Percentiles rank a stretch among this genome's conserved stretches.
phyloP scores from a whole-genome alignment of 2,329 filamentous ascomycete species.

The Massarina eburnea region DNA sequence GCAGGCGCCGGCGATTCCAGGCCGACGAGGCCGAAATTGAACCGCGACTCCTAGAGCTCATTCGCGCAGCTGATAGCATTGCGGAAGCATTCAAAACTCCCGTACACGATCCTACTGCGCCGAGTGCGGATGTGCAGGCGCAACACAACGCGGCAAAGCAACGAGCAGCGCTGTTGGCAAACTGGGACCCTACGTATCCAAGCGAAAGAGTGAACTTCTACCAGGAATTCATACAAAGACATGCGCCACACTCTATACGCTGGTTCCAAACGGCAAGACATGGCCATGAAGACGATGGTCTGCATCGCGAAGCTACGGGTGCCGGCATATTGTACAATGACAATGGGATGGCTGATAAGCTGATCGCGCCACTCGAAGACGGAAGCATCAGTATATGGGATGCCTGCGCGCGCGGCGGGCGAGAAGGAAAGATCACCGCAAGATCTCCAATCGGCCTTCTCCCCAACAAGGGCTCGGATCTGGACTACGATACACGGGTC shows the following conservation, averaged over 20 bases:
- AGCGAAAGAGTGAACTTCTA: slow-evolving; percentile 80
- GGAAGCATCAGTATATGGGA: slow-evolving; percentile 90
- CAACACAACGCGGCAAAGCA: slow-evolving; percentile 41
- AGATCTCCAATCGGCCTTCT: slow-evolving; percentile 69
- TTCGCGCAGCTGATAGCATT: slow-evolving; percentile 44
- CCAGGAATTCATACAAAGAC: slow-evolving; percentile 81
- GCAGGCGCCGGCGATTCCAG: slow-evolving; percentile 54
- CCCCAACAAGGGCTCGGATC: slow-evolving; percentile 53
- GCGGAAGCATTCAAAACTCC: slow-evolving; percentile 24
- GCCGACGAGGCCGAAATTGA: slow-evolving; percentile 35
- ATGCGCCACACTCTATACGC: slow-evolving; percentile 70
- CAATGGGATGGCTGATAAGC: slow-evolving; percentile 57
- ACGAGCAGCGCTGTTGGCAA: slow-evolving; percentile 64
- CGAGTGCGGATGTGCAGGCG: slow-evolving; percentile 34
- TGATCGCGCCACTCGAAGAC: slow-evolving; percentile 80
- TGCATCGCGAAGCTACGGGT: slow-evolving; percentile 69
- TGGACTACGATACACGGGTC: slow-evolving; percentile 49
- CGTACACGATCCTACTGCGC: slow-evolving; percentile 27
- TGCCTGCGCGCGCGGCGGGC: slow-evolving; percentile 51
- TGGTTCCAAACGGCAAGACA: slow-evolving; percentile 70
- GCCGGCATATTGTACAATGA: slow-evolving; percentile 65
- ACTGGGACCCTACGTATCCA: slow-evolving; percentile 80
- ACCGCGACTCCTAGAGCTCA: slow-evolving; percentile 46
- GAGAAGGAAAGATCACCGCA: slow-evolving; percentile 65
- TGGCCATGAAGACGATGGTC: slow-evolving; percentile 42